Base-by-base conservation (phyloP, 352 stramenopile genomes). In the Phytopythium delawarense region DNA sequence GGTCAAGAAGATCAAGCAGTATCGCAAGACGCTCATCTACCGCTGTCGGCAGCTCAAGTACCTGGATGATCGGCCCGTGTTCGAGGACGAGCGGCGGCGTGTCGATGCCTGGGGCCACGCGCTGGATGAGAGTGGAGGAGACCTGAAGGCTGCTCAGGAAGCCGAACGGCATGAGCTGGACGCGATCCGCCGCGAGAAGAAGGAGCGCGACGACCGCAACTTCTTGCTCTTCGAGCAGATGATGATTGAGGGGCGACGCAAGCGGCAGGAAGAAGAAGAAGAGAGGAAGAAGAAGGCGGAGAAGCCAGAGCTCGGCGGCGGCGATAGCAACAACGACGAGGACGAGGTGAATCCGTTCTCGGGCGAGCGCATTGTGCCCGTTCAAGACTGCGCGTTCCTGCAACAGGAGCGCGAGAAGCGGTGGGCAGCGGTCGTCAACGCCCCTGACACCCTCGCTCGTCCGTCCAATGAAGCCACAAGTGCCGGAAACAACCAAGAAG, bases 171-270 rank as follows among this genome's bases (percentile, higher is more conserved):
- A 76, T 15, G 89, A 96, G 71, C 92, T 97, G 71, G 76, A 87
- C 20, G 63, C 69, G 2, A 94, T 96, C 64, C 80, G 87, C 13
- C 69, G 92, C 42, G 87, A 96, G 58, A 97, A 97, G 79, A 88
- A 82, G 52, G 83, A 88, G 51, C 80, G 81, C 15, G 88, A 97
- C 57, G 80, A 95, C 32, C 61, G 76, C 34, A 97, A 97, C 66
- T 97, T 95, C 64, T 65, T 85, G 18, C 77, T 81, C 40, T 97
- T 97, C 56, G 86, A 97, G 65, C 69, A 92, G 60, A 91, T 97
- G 79, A 91, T 97, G 75, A 63, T 84, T 28, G 79, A 91, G 53
- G 79, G 84, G 7, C 64, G 76, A 1, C 75, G 73, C 30, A 89
- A 89, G 70, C 70, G 76, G 45, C 67, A 66, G 5, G 74, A 87